These are phyloP conservation scores for Trichoderma orchidacearum DNA, from an alignment of 495 filamentous ascomycete species.

Conservation along the genomic window DNA sequence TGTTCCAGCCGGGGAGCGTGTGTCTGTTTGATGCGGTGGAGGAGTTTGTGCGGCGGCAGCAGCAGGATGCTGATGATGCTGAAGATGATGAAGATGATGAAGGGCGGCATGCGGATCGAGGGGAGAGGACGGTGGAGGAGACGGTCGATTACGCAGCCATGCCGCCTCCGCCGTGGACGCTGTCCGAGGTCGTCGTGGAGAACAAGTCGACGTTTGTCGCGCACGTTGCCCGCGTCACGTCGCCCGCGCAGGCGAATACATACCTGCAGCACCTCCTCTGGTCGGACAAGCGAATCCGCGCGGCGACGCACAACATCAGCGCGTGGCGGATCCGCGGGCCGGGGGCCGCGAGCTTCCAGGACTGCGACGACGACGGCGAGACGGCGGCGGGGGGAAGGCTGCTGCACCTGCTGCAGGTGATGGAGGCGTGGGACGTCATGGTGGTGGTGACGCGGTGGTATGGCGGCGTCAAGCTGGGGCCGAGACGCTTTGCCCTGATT, in stretches of 20 bases:
- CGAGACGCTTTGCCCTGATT: constrained; percentile 80
- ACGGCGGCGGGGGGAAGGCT: constrained; percentile 80
- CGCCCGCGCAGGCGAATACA: constrained; percentile 49
- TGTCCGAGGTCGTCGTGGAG: constrained; percentile 60
- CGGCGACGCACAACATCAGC: constrained; percentile 83
- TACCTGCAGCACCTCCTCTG: constrained; percentile 61
- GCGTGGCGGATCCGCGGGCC: constrained; percentile 45
- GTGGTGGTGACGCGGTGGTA: constrained; percentile 97
- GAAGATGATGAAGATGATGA: constrained; percentile 6
- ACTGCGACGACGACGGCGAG: constrained; percentile 94
- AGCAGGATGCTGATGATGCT: constrained; percentile 3
- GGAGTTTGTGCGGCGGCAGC: constrained; percentile 25
- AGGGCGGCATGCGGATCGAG: background rate
- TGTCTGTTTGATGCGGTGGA: constrained; percentile 84
- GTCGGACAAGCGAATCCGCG: constrained; percentile 67
- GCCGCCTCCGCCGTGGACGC: constrained; percentile 44
- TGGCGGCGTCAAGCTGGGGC: constrained; percentile 76
- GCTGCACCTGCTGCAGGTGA: constrained; percentile 81
- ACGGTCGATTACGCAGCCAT: constrained; percentile 3
- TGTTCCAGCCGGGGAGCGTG: constrained; percentile 60
- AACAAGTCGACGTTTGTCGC: constrained; percentile 84
- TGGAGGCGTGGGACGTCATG: constrained; percentile 85
- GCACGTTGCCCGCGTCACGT: constrained; percentile 52
- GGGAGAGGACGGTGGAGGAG: background rate
- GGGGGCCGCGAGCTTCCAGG: constrained; percentile 45